phyloP scores from a whole-genome alignment of 2,329 filamentous ascomycete genomes.

The Metarhizium anisopliae region DNA sequence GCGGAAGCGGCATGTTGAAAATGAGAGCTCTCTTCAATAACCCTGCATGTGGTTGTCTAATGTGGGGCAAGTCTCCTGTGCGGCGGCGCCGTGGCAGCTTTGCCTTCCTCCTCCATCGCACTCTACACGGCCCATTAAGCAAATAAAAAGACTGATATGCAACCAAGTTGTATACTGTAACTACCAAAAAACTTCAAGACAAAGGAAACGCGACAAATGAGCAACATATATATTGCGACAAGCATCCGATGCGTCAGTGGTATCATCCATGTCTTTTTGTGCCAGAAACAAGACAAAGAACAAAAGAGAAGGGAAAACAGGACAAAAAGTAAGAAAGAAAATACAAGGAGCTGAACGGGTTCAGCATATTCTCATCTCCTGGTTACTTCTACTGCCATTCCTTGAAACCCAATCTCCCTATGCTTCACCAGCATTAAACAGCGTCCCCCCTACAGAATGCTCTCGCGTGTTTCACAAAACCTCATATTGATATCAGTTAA shows the following conservation, averaged over 20 bases:
- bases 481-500: background rate
- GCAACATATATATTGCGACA: conserved; percentile 17
- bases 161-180: background rate
- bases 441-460: background rate
- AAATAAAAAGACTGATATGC: background rate
- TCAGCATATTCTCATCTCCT: background rate
- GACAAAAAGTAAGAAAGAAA: conserved; percentile 12
- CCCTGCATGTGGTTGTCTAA: background rate
- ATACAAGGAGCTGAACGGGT: background rate
- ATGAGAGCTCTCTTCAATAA: no score
- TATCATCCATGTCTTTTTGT: conserved; percentile 31
- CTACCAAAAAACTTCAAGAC: conserved; percentile 9
- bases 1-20: background rate
- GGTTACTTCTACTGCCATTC: background rate
- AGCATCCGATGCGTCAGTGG: conserved; percentile 30
- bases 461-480: background rate
- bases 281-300: conserved; percentile 18
- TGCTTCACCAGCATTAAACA: background rate
- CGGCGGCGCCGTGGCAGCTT: no score
- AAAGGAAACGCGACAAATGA: conserved; percentile 12
- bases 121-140: no score
- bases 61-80: background rate
- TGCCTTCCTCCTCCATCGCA: no score
- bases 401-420: background rate
- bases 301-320: conserved; percentile 10